Evolutionary conservation across 1,284 basidiomycete genomes (phyloP).

Genomic region (Taiwanofungus camphoratus): DNA sequence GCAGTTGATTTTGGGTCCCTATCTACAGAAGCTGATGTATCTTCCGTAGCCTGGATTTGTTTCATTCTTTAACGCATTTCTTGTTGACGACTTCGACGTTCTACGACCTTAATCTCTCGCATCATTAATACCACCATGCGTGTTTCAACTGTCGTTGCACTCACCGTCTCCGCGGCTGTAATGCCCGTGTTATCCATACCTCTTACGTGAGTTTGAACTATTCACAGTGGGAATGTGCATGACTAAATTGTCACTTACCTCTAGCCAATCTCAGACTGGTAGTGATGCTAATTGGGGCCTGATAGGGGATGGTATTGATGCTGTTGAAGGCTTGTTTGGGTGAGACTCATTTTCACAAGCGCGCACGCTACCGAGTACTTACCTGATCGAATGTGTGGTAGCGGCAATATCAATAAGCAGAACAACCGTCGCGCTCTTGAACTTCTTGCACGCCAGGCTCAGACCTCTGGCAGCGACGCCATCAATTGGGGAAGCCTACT

Average conservation of each 20-base stretch:
- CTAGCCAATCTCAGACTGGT: background rate
- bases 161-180: background rate
- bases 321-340: no score
- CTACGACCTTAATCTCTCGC: background rate
- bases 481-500: no score
- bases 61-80: conserved; percentile 1
- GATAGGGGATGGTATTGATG: no score
- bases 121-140: background rate
- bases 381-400: no score
- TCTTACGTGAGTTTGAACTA: background rate
- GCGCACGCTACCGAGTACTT: no score
- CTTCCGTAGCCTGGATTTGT: conserved; percentile 1
- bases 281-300: no score
- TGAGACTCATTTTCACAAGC: no score
- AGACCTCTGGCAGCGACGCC: no score
- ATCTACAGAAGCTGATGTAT: background rate
- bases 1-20: background rate
- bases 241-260: background rate
- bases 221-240: background rate
- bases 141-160: background rate
- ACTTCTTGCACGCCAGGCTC: no score
- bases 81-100: conserved; percentile 2
- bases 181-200: background rate
- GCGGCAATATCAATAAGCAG: no score
- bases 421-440: no score